A percentile compares a stretch with the other conserved stretches of the same genome.
These are phyloP conservation scores for Rhizomucor miehei DNA, from an alignment of 371 early-diverging fungal genomes.

Conservation along the genomic window DNA sequence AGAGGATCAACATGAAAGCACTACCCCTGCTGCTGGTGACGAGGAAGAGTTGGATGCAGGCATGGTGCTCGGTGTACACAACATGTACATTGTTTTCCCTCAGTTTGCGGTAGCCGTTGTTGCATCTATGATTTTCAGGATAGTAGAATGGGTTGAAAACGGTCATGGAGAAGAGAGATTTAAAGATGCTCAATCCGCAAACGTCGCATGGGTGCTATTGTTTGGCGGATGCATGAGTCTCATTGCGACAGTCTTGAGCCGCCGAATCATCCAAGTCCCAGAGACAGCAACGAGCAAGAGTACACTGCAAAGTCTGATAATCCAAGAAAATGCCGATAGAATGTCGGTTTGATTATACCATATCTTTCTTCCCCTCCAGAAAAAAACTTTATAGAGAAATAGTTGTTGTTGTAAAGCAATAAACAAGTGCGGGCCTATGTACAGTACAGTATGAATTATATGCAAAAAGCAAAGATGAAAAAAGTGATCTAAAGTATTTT, in stretches of 20 bases:
- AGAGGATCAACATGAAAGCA: too few relatives aligned
- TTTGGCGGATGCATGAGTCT: conserved; percentile 51
- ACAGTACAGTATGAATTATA: not conserved
- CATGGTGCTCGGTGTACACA: conserved; percentile 67
- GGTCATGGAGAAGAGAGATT: not conserved
- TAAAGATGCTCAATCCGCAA: conserved; percentile 3
- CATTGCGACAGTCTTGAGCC: conserved; percentile 35
- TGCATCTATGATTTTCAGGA: conserved; percentile 32
- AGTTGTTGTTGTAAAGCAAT: too few relatives aligned
- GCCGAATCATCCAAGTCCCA: conserved; percentile 18
- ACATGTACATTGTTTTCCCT: conserved; percentile 71
- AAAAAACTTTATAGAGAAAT: too few relatives aligned
- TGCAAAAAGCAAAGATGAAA: not conserved
- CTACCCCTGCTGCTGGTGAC: not conserved
- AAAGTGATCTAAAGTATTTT: too few relatives aligned
- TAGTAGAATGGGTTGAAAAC: conserved; percentile 20
- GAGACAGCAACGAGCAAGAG: not conserved
- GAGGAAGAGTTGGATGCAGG: conserved; percentile 36
- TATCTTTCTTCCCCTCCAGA: too few relatives aligned
- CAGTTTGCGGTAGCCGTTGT: conserved; percentile 53
- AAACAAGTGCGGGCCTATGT: too few relatives aligned
- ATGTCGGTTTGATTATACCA: not conserved
- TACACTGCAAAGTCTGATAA: not conserved
- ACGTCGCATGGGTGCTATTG: conserved; percentile 43
- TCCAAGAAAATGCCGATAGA: not conserved